Evolutionary conservation across 129 eudicot genomes (phyloP), one percentile per base, ranked within the genome.

Genomic region (Pseudognaphalium luteoalbum): DNA sequence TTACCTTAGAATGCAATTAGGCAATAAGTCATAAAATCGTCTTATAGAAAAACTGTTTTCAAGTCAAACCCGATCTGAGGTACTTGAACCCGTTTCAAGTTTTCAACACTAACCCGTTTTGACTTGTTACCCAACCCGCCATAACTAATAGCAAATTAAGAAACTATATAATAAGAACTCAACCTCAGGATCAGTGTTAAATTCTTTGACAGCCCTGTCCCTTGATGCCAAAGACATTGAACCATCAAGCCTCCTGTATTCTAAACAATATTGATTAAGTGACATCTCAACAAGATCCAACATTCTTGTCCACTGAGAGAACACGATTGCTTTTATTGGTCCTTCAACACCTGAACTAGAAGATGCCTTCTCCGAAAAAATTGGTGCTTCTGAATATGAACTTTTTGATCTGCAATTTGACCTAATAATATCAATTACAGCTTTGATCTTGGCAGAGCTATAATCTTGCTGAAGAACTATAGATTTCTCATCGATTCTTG

Each of bases 261-360:
- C 74, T 29, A 93, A 66, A 59, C 68, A 39, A 66, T 81, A 56
- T 62, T 87, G 79, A 32, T 81, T 77, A 61, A 93, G 80, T 21
- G 98, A 78, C 78, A 77, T 77, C 79, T 93, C 91, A 61, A 93
- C 76, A 77, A 93, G 87, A 76, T 93, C 91, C 85, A 93, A 72
- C 97, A 93, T 91, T 78, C 96, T 59, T 54, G 97, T 91, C 98
- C 98, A 93, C 80, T 93, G 98, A 35, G 97, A 90, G 72, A 93
- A 93, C 65, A 93, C 81, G 68, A 93, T 93, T 63, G 98, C 92
- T 79, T 91, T 91, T 76, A 81, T 85, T 57, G 90, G 87, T 44
- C 84, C 89, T 54, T 82, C 83, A 57, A 30, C 66, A 35, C 83
- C 68, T 2, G 82, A 78, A 70, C 77, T 79, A 6, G 71, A 59